These are phyloP conservation scores for Citeromyces hawaiiensis DNA, from an alignment of 1,139 yeast genomes.

Conservation along the genomic window DNA sequence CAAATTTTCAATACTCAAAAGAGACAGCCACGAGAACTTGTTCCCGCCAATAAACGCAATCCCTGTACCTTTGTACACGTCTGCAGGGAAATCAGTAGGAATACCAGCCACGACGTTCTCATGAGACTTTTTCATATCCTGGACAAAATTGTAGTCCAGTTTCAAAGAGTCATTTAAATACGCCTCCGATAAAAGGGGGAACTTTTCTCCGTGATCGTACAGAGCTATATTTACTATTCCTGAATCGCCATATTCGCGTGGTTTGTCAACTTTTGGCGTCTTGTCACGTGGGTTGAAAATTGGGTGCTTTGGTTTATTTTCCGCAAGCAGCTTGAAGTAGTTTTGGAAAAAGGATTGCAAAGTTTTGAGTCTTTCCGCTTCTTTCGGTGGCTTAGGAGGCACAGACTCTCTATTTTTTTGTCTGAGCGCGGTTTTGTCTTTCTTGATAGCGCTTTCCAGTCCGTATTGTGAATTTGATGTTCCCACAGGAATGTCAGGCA, in stretches of 20 bases:
- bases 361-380: conserved; percentile 7
- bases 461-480: background rate
- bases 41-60: conserved; percentile 59
- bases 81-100: conserved; percentile 29
- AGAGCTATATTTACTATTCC: conserved; percentile 14
- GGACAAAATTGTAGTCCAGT: conserved; percentile 31
- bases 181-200: conserved; percentile 25
- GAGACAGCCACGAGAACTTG: conserved; percentile 38
- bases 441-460: background rate
- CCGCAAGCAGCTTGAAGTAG: conserved; percentile 6
- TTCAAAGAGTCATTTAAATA: conserved; percentile 40
- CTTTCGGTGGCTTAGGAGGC: conserved; percentile 8
- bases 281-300: conserved; percentile 3
- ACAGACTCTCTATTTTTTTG: background rate
- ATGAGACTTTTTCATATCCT: conserved; percentile 39
- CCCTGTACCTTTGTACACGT: conserved; percentile 36
- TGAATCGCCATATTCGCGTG: conserved; percentile 13
- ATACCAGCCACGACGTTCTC: conserved; percentile 32
- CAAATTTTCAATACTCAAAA: conserved; percentile 36
- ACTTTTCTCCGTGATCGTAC: conserved; percentile 13
- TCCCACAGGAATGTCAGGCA: background rate
- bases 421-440: background rate
- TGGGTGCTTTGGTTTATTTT: conserved; percentile 8
- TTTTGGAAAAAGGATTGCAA: conserved; percentile 9
- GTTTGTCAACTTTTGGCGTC: background rate